Evolutionary conservation across 331 rosid genomes (phyloP).

Genomic region (Acacia pycnantha): DNA sequence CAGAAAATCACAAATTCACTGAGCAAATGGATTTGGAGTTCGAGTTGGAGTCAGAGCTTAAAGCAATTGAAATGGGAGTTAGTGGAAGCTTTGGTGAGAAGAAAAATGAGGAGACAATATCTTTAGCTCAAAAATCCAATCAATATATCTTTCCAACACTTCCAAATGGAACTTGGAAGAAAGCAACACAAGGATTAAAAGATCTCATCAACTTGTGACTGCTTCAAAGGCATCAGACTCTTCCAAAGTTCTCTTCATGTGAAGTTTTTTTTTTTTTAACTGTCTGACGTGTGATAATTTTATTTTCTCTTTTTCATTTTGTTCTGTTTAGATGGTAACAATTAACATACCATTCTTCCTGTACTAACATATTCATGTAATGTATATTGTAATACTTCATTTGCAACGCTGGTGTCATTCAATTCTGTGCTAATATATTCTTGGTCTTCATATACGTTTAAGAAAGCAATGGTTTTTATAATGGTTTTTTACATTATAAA

Average conservation of each 20-base stretch:
- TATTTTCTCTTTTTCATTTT: not conserved
- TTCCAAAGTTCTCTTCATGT: not conserved
- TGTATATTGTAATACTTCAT: not conserved
- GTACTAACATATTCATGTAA: no score
- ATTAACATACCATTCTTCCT: not conserved
- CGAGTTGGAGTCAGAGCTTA: not conserved
- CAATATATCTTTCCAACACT: not conserved
- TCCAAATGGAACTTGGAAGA: not conserved
- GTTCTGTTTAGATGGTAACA: not conserved
- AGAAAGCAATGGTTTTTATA: not conserved
- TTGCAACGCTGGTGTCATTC: not conserved
- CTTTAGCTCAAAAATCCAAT: not conserved
- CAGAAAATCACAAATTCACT: not conserved
- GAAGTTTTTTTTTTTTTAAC: not conserved
- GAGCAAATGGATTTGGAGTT: not conserved
- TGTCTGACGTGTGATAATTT: not conserved
- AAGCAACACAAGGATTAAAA: slow-evolving; percentile 3
- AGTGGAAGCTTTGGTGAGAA: not conserved
- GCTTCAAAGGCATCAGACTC: not conserved
- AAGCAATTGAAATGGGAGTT: not conserved
- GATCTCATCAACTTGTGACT: not conserved
- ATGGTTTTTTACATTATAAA: not conserved
- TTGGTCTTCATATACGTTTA: not conserved
- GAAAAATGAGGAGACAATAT: not conserved
- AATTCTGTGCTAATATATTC: not conserved